Conservation (phyloP, 495 filamentous ascomycete species). For the Neurospora sp. region DNA sequence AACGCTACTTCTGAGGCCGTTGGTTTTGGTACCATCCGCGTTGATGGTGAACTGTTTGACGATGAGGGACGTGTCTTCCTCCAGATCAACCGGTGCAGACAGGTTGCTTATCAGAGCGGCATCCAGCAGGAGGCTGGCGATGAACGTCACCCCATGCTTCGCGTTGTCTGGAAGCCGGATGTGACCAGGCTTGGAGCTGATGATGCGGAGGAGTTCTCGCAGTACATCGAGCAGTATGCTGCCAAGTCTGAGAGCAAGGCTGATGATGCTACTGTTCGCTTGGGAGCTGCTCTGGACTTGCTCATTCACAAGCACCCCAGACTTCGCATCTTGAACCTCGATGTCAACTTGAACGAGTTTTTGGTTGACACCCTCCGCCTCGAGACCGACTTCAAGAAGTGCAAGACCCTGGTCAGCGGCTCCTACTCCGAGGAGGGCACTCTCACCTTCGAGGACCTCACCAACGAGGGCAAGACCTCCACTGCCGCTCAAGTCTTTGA, state of each 20-base stretch:
- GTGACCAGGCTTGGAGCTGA: background rate
- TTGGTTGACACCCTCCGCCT: background rate
- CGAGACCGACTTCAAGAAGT: background rate
- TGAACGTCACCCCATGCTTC: background rate
- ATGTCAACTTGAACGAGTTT: background rate
- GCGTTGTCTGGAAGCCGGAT: background rate
- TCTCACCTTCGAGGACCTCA: background rate
- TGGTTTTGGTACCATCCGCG: slow-evolving; percentile 6
- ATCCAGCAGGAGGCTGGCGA: background rate
- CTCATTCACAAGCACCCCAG: background rate
- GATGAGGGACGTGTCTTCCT: background rate
- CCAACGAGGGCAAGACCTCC: background rate
- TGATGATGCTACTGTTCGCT: background rate
- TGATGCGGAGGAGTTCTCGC: background rate
- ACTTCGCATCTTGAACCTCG: background rate
- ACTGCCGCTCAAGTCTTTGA: background rate
- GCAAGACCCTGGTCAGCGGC: background rate
- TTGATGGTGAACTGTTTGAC: background rate
- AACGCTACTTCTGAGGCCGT: slow-evolving; percentile 20
- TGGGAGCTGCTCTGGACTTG: background rate
- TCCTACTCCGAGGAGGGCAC: background rate
- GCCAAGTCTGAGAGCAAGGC: background rate
- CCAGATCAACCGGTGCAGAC: background rate
- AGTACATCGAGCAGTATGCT: background rate
- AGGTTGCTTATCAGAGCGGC: background rate